Base-by-base conservation (phyloP, 1,139 yeast species). In the Wickerhamomyces sp. region DNA sequence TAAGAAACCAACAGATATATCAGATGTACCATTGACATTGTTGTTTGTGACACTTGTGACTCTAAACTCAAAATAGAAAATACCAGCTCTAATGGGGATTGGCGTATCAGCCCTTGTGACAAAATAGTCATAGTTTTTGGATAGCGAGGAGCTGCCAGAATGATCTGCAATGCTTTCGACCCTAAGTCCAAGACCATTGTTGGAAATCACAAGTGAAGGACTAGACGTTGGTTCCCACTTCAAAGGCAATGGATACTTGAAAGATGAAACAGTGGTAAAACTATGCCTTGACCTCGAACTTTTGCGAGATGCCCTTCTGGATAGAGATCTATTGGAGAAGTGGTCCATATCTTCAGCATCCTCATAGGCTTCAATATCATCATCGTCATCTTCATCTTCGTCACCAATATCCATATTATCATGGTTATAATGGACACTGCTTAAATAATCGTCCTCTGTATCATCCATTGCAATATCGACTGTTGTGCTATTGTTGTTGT, bases 61-160 rank as follows among this genome's bases (percentile, higher is more conserved):
- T 41, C 69, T 67, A 6, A 80, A 65, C 57, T 82, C 89, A 57
- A 61, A 82, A 57, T 82, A 82, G 58, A 73, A 82, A 2, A 81
- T 62, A 0, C 84, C 83, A 40, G 61, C 43, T 15, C 65, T 60
- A 4, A 65, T 55, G 2, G 77, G 73, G 9, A 80, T 62, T 2
- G 68, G 57, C 41, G 65, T 57, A 50, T 78, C 67, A 0, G 81
- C 65, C 56, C 71, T 69, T 1, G 77, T 66, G 3, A 68, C 61
- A 31, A 64, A 63, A 49, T 58, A 59, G n/a, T 67, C 68, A 39
- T 58, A 58, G 40, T 58, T 61, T 33, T 57, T 57, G 15, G 61
- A 52, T 35, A 58, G 45, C 15, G 45, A 43, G 6, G 58, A 45
- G 1, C 59, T 40, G 2, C 40, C 40, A 8, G 29, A 15, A 34